phyloP scores from a whole-genome alignment of 1,139 yeast species.

The Yamadazyma pseudoaaseri region DNA sequence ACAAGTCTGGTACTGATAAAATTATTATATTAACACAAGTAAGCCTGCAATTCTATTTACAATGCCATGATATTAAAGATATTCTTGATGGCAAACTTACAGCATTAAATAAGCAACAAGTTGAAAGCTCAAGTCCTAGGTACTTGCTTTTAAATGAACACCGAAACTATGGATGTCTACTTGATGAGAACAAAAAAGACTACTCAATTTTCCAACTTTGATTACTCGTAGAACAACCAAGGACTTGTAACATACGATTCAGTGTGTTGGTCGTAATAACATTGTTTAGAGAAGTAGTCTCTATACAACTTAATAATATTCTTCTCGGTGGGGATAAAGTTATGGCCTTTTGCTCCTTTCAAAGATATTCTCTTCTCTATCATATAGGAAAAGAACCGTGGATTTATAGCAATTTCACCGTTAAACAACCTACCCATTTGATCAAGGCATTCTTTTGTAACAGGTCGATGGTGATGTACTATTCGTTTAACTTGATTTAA shows the following conservation, averaged over 20 bases:
- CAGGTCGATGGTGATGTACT: slow-evolving; percentile 22
- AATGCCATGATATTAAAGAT: not conserved
- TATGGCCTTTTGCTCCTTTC: slow-evolving; percentile 21
- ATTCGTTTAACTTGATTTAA: slow-evolving; percentile 23
- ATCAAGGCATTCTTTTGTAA: slow-evolving; percentile 13
- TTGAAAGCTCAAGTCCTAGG: slow-evolving; percentile 5
- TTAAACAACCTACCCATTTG: slow-evolving; percentile 13
- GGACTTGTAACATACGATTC: slow-evolving; percentile 3
- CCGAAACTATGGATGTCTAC: slow-evolving; percentile 31
- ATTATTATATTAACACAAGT: not conserved
- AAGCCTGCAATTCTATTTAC: slow-evolving; percentile 3
- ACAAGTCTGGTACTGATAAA: not conserved
- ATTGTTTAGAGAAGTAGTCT: slow-evolving; percentile 33
- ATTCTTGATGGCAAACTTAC: not conserved
- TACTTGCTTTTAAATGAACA: slow-evolving; percentile 10
- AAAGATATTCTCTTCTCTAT: slow-evolving; percentile 16
- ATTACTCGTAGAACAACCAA: slow-evolving; percentile 5
- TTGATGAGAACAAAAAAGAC: slow-evolving; percentile 37
- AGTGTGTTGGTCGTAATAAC: slow-evolving; percentile 19
- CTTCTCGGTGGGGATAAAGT: slow-evolving; percentile 31
- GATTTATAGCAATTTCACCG: slow-evolving; percentile 24
- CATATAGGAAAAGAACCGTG: slow-evolving; percentile 29
- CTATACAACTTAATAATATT: slow-evolving; percentile 29
- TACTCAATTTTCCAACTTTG: slow-evolving; percentile 33
- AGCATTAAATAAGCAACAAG: not conserved